phyloP scores from a whole-genome alignment of 2,329 filamentous ascomycete species.

The Diaporthe ilicicola region DNA sequence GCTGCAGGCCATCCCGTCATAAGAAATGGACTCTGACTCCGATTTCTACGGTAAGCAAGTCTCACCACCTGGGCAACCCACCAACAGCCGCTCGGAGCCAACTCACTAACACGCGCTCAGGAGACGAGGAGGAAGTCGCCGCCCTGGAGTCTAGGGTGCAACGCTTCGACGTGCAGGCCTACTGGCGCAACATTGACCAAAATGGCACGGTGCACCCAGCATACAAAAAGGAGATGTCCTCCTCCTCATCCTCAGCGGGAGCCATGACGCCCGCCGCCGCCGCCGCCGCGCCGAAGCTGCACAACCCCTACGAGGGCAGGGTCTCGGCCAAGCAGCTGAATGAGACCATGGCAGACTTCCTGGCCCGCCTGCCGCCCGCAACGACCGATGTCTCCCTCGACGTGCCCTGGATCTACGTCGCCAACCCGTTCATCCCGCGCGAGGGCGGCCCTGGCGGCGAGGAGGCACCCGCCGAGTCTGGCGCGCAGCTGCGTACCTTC shows the following conservation, averaged over 20 bases:
- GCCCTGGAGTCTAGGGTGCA: slow-evolving; percentile 58
- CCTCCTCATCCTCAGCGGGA: neutral
- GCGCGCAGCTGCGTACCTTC: slow-evolving; percentile 58
- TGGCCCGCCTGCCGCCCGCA: slow-evolving; percentile 72
- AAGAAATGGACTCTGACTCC: slow-evolving; percentile 53
- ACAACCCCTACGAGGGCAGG: slow-evolving; percentile 67
- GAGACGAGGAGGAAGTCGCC: slow-evolving; percentile 59
- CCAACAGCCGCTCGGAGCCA: slow-evolving; percentile 30
- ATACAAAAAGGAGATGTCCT: neutral
- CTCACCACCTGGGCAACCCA: neutral
- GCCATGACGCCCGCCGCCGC: slow-evolving; percentile 13
- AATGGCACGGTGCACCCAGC: slow-evolving; percentile 19
- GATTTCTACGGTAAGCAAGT: slow-evolving; percentile 61
- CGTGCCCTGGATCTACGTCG: slow-evolving; percentile 77
- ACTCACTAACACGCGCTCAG: slow-evolving; percentile 47
- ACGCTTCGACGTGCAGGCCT: slow-evolving; percentile 55
- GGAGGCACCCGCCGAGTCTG: slow-evolving; percentile 56
- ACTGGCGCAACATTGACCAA: slow-evolving; percentile 37
- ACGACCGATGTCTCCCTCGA: slow-evolving; percentile 58
- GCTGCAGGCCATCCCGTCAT: neutral
- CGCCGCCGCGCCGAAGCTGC: slow-evolving; percentile 42
- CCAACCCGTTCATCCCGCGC: slow-evolving; percentile 65
- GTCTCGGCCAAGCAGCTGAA: slow-evolving; percentile 62
- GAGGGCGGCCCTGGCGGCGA: slow-evolving; percentile 56
- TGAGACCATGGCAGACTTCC: slow-evolving; percentile 56